These are phyloP conservation scores for Xylogone sp. DNA, from an alignment of 2,329 filamentous ascomycete genomes.

Conservation along the genomic window DNA sequence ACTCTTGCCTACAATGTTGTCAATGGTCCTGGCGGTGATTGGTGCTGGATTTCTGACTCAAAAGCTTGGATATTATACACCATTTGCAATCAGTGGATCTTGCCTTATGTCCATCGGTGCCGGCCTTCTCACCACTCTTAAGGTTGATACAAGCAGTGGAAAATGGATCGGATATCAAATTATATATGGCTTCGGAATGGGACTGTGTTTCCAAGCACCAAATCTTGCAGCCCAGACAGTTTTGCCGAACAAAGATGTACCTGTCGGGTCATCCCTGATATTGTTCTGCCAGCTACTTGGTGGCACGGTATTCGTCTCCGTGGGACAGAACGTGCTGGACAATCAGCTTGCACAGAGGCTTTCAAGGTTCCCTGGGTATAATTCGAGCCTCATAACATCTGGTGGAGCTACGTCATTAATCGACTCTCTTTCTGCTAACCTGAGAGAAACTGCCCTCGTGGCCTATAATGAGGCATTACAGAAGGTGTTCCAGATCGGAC, in stretches of 20 bases:
- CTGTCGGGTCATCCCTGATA: slow-evolving; percentile 47
- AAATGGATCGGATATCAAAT: slow-evolving; percentile 56
- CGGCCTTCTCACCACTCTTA: slow-evolving; percentile 51
- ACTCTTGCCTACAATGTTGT: slow-evolving; percentile 26
- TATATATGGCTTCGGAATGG: slow-evolving; percentile 48
- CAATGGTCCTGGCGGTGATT: slow-evolving; percentile 35
- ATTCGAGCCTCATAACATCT: too few species aligned
- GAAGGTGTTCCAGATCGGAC: too few species aligned
- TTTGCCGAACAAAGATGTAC: slow-evolving; percentile 44
- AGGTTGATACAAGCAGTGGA: slow-evolving; percentile 38
- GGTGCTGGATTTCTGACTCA: slow-evolving; percentile 33
- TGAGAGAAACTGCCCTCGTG: too few species aligned
- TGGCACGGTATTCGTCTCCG: slow-evolving; percentile 51
- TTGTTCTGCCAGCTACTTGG: slow-evolving; percentile 56
- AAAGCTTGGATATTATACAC: slow-evolving; percentile 52
- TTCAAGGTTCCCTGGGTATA: too few species aligned
- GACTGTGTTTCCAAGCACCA: slow-evolving; percentile 53
- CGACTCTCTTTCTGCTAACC: too few species aligned
- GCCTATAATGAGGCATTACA: too few species aligned
- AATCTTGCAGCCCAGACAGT: slow-evolving; percentile 52
- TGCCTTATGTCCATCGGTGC: slow-evolving; percentile 38
- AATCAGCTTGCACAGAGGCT: slow-evolving; percentile 26
- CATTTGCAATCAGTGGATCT: too few species aligned
- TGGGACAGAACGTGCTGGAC: slow-evolving; percentile 43
- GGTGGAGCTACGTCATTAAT: too few species aligned